Conservation (phyloP, 164 flowering plant genomes). For the Cinnamomum chago region DNA sequence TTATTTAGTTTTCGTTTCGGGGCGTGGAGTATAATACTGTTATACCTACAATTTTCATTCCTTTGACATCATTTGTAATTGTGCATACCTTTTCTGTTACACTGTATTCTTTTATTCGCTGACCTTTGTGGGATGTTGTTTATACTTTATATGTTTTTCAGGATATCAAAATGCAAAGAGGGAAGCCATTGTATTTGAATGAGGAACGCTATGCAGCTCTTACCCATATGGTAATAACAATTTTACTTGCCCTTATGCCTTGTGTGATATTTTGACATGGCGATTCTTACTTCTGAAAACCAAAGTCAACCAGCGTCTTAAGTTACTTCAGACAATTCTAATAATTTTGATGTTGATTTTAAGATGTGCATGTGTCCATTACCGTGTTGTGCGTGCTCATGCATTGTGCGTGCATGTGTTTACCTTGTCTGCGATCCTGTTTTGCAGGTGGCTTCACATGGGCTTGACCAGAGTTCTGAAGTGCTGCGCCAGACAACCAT, state of each 20-base stretch:
- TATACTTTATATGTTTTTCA: conserved; percentile 21
- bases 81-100: too few species aligned
- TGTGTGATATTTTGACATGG: background rate
- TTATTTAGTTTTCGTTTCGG: too few species aligned
- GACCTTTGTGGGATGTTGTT: background rate
- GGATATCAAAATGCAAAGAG: conserved; percentile 77
- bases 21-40: too few species aligned
- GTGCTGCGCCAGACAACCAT: conserved; percentile 76
- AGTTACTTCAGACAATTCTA: background rate
- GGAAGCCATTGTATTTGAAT: conserved; percentile 82
- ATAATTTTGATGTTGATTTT: too few species aligned
- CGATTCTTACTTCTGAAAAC: background rate
- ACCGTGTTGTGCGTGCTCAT: background rate
- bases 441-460: conserved; percentile 86
- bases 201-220: conserved; percentile 91
- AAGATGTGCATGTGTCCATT: too few species aligned
- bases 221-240: conserved; percentile 56
- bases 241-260: background rate
- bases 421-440: conserved; percentile 2
- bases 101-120: background rate
- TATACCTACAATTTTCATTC: too few species aligned
- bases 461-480: conserved; percentile 81
- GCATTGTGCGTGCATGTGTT: background rate
- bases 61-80: too few species aligned
- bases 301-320: background rate